Conservation (phyloP, 1,139 yeast species). For the Geotrichum aggregatum region DNA sequence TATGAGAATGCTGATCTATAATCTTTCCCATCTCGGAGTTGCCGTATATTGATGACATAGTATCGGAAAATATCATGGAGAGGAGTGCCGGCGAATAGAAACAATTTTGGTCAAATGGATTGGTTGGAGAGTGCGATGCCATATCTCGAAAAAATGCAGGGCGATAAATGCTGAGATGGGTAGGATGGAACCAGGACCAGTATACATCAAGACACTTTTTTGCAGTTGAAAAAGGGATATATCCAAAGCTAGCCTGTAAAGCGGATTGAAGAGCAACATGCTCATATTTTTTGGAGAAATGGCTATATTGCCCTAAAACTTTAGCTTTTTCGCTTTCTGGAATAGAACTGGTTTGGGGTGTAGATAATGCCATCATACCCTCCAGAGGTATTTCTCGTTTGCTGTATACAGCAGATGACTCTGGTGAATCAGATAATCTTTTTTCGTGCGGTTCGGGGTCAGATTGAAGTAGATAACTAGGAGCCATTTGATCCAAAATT, state of each 20-base stretch:
- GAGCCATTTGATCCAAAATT: not conserved
- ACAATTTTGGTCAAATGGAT: slow-evolving; percentile 10
- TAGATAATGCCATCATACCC: not conserved
- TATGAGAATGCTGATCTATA: slow-evolving; percentile 19
- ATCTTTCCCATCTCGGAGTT: slow-evolving; percentile 15
- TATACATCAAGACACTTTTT: slow-evolving; percentile 17
- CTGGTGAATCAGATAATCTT: slow-evolving; percentile 10
- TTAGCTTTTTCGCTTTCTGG: slow-evolving; percentile 10
- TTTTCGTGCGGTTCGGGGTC: not conserved
- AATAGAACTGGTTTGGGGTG: not conserved
- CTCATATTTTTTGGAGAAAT: slow-evolving; percentile 8
- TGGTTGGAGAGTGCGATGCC: slow-evolving; percentile 14
- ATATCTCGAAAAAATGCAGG: slow-evolving; percentile 20
- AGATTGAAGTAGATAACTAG: not conserved
- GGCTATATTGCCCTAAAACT: slow-evolving; percentile 6
- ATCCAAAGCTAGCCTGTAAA: slow-evolving; percentile 15
- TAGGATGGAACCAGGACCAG: slow-evolving; percentile 22
- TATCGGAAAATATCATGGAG: slow-evolving; percentile 13
- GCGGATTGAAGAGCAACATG: slow-evolving; percentile 12
- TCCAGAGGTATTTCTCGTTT: not conserved
- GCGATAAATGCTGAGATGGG: slow-evolving; percentile 17
- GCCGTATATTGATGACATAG: slow-evolving; percentile 17
- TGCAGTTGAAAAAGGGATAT: slow-evolving; percentile 17
- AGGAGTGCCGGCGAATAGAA: slow-evolving; percentile 21
- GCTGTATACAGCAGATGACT: not conserved